Evolutionary conservation across 2,329 filamentous ascomycete species (phyloP).

Genomic region (Ophiostoma himal-ulmi): DNA sequence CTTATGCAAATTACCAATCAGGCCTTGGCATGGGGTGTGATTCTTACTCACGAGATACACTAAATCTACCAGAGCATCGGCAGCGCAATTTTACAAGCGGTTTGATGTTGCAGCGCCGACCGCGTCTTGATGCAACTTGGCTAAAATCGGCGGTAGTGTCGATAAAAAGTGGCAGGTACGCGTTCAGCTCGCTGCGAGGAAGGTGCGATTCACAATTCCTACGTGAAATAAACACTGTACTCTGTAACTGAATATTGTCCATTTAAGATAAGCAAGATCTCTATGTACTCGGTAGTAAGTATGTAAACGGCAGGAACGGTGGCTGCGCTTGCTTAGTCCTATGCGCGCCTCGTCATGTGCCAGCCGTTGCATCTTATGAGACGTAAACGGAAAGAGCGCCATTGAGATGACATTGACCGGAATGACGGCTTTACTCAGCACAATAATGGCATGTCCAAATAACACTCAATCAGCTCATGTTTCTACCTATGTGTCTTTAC

Average conservation of each 20-base stretch:
- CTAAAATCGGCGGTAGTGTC: neutral
- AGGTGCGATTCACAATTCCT: constrained; percentile 2
- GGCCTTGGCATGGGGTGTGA: neutral
- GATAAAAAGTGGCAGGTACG: constrained; percentile 7
- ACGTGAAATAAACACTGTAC: neutral
- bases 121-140: constrained; percentile 14
- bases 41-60: neutral
- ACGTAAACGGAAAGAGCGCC: neutral
- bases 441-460: neutral
- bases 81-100: constrained; percentile 13
- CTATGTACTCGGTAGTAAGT: no score
- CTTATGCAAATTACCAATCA: neutral
- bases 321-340: neutral
- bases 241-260: neutral
- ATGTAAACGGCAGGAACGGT: neutral
- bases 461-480: no score
- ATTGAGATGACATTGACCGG: neutral
- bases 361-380: neutral
- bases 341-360: neutral
- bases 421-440: neutral
- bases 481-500: no score
- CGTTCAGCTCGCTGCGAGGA: neutral
- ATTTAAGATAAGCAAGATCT: no score
- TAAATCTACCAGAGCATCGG: neutral
- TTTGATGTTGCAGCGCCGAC: constrained; percentile 17